Evolutionary conservation across 2,329 filamentous ascomycete genomes (phyloP), one percentile per base, ranked within the genome.

Genomic region (Colletotrichum trifolii): DNA sequence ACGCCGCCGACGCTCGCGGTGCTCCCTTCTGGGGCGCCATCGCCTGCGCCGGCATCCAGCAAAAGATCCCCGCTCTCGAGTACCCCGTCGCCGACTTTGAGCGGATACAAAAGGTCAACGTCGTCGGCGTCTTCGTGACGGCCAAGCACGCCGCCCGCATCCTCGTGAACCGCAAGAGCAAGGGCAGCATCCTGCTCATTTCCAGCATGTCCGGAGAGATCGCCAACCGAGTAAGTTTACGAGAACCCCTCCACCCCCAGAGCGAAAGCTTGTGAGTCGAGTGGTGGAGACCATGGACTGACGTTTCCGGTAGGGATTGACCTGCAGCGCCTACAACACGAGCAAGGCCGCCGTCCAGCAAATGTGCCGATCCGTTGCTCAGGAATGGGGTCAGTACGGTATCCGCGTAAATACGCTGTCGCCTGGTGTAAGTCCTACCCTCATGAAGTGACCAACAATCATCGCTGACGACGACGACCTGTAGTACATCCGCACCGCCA

Each of bases 81-180:
- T 84, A 83, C 57, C 77, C 79, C 4, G 73, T 78, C 34, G 73
- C 89, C 74, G 86, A 87, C 73, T 92, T 89, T 82, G 83, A 89
- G 71, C 85, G 90, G 75, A 88, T 92, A 70, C 80, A 92, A 72
- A 82, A 89, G 72, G 88, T 90, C 69, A 91, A 93, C 74, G 78
- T 92, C 69, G 90, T 84, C 53, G 91, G 90, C n/a, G 87, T 85
- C 34, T 89, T 89, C 76, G 82, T 89, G 75, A 91, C 89, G 71
- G 89, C 89, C 64, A 89, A 91, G 78, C 88, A 89, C 62, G 86
- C 89, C 34, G 90, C 89, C 55, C 82, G 85, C 66, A 85, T 89
- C 42, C 73, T 85, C 69, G 75, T 78, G n/a, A 74, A 78, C 52
- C 76, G 75, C 49, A 75, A 78, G 8, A 74, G 71, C 0, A 73